These are phyloP conservation scores for Lathyrus oleraceus DNA, from an alignment of 306 rosid species.

Conservation along the genomic window DNA sequence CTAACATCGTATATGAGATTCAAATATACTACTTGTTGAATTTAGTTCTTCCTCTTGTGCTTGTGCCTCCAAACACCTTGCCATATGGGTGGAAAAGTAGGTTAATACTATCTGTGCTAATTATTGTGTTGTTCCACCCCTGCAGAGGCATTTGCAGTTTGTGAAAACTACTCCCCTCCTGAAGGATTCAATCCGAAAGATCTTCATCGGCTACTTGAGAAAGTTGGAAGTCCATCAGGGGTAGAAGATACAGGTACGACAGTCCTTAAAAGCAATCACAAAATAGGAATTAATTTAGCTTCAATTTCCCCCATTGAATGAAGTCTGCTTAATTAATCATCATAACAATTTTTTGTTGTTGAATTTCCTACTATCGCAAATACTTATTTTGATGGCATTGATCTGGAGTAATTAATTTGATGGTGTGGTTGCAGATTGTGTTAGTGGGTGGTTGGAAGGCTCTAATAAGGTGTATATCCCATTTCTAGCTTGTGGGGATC, in stretches of 20 bases:
- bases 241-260: slow-evolving; percentile 75
- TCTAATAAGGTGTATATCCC: slow-evolving; percentile 95
- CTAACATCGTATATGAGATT: slow-evolving; percentile 9
- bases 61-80: slow-evolving; percentile 22
- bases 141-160: slow-evolving; percentile 97
- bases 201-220: slow-evolving; percentile 82
- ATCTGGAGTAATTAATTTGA: slow-evolving; percentile 22
- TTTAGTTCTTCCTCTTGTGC: neutral
- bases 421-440: slow-evolving; percentile 64
- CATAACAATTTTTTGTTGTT: neutral
- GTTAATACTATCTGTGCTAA: slow-evolving; percentile 26
- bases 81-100: neutral
- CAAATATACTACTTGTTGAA: slow-evolving; percentile 1
- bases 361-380: slow-evolving; percentile 14
- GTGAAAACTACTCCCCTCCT: slow-evolving; percentile 93
- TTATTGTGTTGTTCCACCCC: slow-evolving; percentile 20
- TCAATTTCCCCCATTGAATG: neutral
- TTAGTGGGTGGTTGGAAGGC: slow-evolving; percentile 97
- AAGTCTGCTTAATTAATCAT: slow-evolving; percentile 8
- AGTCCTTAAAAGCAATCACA: slow-evolving; percentile 3
- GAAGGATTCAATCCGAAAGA: slow-evolving; percentile 88
- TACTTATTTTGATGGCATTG: slow-evolving; percentile 6
- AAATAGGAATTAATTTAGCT: neutral
- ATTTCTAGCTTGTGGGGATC: slow-evolving; percentile 90
- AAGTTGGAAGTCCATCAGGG: slow-evolving; percentile 95